These are phyloP conservation scores for Suillus subalutaceus DNA, from an alignment of 768 basidiomycete genomes.

Conservation along the genomic window DNA sequence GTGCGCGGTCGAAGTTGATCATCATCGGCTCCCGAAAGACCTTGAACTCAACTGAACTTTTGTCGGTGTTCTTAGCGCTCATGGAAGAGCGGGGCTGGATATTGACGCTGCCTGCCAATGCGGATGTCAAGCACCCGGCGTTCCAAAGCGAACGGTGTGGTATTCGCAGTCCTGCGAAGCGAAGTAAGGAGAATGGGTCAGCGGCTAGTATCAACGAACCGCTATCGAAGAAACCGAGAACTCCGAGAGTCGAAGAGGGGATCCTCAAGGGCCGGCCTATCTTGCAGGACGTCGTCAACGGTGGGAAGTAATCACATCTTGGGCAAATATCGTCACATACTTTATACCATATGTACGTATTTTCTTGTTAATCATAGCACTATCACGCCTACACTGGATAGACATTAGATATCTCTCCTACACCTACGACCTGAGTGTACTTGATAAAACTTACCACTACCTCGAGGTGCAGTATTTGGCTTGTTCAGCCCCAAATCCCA, in stretches of 20 bases:
- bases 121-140: slow-evolving; percentile 54
- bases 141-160: slow-evolving; percentile 26
- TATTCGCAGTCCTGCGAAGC: slow-evolving; percentile 16
- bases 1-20: slow-evolving; percentile 87
- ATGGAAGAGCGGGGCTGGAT: slow-evolving; percentile 80
- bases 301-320: slow-evolving; percentile 24
- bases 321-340: slow-evolving; percentile 45
- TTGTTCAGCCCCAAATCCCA: background rate
- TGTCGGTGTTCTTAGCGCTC: slow-evolving; percentile 76
- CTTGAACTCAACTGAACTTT: slow-evolving; percentile 58
- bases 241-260: slow-evolving; percentile 36
- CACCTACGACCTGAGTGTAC: no score
- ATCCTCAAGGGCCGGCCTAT: slow-evolving; percentile 60
- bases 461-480: no score
- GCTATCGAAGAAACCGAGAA: slow-evolving; percentile 42
- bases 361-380: background rate
- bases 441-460: no score
- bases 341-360: background rate
- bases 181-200: slow-evolving; percentile 8
- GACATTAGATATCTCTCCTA: background rate
- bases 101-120: slow-evolving; percentile 53
- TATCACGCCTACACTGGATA: background rate
- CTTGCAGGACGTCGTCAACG: slow-evolving; percentile 62
- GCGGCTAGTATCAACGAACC: slow-evolving; percentile 16
- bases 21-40: slow-evolving; percentile 89